phyloP scores from a whole-genome alignment of 2,329 filamentous ascomycete species.

The Pseudogymnoascus sp. region DNA sequence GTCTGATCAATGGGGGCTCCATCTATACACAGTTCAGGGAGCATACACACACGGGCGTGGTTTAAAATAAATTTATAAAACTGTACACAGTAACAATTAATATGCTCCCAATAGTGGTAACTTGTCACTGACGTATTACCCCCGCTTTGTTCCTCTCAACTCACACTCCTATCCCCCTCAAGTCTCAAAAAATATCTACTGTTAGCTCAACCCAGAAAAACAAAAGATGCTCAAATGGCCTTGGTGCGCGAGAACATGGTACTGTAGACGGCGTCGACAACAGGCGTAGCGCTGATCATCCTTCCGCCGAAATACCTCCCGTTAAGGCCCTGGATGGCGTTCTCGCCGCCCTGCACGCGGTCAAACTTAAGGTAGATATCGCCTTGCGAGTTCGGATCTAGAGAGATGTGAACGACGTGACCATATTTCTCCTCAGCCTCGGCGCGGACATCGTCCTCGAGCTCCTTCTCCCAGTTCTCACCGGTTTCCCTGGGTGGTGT shows the following conservation, averaged over 20 bases:
- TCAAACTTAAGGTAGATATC: slow-evolving; percentile 99
- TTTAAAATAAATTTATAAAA: neutral
- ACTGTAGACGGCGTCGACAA: slow-evolving; percentile 98
- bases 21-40: neutral
- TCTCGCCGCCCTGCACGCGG: slow-evolving; percentile 87
- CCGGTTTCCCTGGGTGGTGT: slow-evolving; percentile 63
- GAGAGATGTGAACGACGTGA: slow-evolving; percentile 90
- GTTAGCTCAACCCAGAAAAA: neutral
- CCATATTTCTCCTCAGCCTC: slow-evolving; percentile 96
- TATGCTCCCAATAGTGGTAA: neutral
- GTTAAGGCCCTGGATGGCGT: slow-evolving; percentile 95
- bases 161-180: neutral
- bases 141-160: no score
- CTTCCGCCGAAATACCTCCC: slow-evolving; percentile 90
- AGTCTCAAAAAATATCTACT: neutral
- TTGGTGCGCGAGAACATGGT: slow-evolving; percentile 85
- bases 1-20: neutral
- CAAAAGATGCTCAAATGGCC: slow-evolving; percentile 51
- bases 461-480: slow-evolving; percentile 81
- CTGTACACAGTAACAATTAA: neutral
- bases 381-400: slow-evolving; percentile 87
- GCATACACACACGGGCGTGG: neutral
- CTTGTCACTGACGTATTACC: neutral
- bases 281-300: slow-evolving; percentile 87
- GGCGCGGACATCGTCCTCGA: slow-evolving; percentile 85